Conservation (phyloP, 352 stramenopile genomes). For the Phytophthora podocarpi region DNA sequence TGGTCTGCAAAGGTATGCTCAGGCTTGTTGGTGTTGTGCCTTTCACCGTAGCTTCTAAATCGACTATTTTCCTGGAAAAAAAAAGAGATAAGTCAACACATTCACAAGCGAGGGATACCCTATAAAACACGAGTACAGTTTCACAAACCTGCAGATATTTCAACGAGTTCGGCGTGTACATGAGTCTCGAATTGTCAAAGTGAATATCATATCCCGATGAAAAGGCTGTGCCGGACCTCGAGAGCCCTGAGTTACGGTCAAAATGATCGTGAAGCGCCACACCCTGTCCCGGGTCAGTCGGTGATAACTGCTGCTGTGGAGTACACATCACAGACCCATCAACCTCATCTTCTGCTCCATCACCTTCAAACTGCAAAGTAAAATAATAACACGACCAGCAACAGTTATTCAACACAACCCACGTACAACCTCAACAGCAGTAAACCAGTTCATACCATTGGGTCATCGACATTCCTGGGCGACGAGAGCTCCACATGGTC, state of each 20-base stretch:
- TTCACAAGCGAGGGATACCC: not conserved
- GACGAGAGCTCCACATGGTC: conserved; percentile 75
- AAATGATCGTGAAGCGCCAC: conserved; percentile 27
- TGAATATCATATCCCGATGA: conserved; percentile 76
- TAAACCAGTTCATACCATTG: conserved; percentile 9
- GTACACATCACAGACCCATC: conserved; percentile 1
- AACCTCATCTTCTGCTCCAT: not conserved
- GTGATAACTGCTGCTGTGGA: conserved; percentile 21
- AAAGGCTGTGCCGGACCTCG: conserved; percentile 50
- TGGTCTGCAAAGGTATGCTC: conserved; percentile 22
- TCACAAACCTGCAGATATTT: conserved; percentile 68
- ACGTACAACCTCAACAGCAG: not conserved
- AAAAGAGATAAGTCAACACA: conserved; percentile 3
- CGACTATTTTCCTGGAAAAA: conserved; percentile 35
- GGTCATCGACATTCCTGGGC: conserved; percentile 25
- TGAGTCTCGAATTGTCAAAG: conserved; percentile 53
- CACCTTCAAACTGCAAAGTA: conserved; percentile 22
- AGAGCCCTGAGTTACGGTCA: conserved; percentile 34
- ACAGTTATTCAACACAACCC: not conserved
- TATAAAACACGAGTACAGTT: not conserved
- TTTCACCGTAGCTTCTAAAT: conserved; percentile 3
- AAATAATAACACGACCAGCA: conserved; percentile 3
- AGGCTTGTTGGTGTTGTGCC: not conserved
- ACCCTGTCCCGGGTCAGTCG: conserved; percentile 18
- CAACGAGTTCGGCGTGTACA: conserved; percentile 73